These are phyloP conservation scores for Solanum verrucosum DNA, from an alignment of 257 asterid species.

Conservation along the genomic window DNA sequence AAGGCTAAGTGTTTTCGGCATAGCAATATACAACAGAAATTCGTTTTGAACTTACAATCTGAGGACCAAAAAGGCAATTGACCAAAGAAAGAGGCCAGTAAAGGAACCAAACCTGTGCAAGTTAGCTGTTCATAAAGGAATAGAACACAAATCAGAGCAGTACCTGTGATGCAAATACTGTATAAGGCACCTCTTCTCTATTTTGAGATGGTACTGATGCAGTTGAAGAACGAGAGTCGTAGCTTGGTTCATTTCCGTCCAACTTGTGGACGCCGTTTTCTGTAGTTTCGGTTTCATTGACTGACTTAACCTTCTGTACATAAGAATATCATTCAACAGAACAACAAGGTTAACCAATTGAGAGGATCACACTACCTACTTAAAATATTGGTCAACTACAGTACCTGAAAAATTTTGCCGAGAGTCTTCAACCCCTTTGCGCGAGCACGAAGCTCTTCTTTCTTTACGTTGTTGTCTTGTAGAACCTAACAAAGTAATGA, in stretches of 20 bases:
- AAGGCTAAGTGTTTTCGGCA: neutral
- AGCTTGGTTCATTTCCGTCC: constrained; percentile 39
- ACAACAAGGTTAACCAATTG: neutral
- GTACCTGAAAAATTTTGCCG: constrained; percentile 84
- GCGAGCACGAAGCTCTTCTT: constrained; percentile 85
- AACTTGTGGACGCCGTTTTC: constrained; percentile 27
- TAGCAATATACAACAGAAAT: neutral
- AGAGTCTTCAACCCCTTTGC: constrained; percentile 96
- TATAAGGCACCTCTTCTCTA: constrained; percentile 24
- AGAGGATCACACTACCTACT: neutral
- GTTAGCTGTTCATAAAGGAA: neutral
- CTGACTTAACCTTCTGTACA: constrained; percentile 65
- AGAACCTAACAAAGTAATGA: constrained; percentile 49
- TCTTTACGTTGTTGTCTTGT: constrained; percentile 71
- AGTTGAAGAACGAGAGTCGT: constrained; percentile 28
- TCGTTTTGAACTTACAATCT: neutral
- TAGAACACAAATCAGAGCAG: neutral
- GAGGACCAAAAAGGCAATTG: neutral
- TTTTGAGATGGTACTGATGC: constrained; percentile 37
- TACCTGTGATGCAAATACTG: constrained; percentile 44
- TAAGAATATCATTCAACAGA: constrained; percentile 2
- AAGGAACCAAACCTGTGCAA: neutral
- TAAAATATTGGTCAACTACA: constrained; percentile 1
- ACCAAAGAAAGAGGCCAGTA: neutral
- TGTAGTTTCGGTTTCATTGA: constrained; percentile 30